Evolutionary conservation across 2,329 filamentous ascomycete species (phyloP).

Genomic region (Cercospora citrullina): DNA sequence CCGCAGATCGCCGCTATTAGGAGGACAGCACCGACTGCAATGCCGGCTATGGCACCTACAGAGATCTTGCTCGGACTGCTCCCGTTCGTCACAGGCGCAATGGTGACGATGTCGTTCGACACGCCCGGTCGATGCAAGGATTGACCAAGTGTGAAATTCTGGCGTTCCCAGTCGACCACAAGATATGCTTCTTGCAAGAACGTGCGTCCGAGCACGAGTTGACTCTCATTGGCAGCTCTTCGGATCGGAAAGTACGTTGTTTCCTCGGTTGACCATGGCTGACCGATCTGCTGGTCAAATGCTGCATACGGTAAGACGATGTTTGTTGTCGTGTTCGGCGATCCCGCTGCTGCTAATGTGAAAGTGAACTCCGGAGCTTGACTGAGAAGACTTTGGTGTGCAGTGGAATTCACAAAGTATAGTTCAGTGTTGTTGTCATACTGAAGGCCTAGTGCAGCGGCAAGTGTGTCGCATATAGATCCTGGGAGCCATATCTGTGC

Average conservation of each 20-base stretch:
- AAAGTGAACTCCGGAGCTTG: constrained; percentile 43
- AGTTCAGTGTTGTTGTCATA: constrained; percentile 42
- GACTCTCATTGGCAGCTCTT: constrained; percentile 29
- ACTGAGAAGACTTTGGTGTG: constrained; percentile 36
- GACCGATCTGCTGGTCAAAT: constrained; percentile 33
- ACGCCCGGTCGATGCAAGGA: constrained; percentile 16
- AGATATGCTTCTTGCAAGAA: constrained; percentile 37
- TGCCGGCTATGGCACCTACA: neutral
- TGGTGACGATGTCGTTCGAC: constrained; percentile 11
- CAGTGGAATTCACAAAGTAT: constrained; percentile 43
- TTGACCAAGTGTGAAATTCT: constrained; percentile 22
- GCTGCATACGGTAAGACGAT: constrained; percentile 37
- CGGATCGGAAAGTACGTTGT: constrained; percentile 33
- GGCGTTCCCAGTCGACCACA: constrained; percentile 23
- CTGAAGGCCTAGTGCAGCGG: constrained; percentile 41
- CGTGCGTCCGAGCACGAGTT: constrained; percentile 34
- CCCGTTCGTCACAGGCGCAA: neutral
- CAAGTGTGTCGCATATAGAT: constrained; percentile 43
- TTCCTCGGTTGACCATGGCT: constrained; percentile 19
- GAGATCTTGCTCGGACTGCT: neutral
- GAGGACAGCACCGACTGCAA: constrained; percentile 2
- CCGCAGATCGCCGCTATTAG: neutral
- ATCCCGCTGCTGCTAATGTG: constrained; percentile 25
- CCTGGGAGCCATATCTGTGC: constrained; percentile 45
- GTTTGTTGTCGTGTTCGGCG: constrained; percentile 19